A percentile compares a stretch with the other conserved stretches of the same genome.
phyloP scores from a whole-genome alignment of 106 monocot genomes.

The Dendrobium catenatum region DNA sequence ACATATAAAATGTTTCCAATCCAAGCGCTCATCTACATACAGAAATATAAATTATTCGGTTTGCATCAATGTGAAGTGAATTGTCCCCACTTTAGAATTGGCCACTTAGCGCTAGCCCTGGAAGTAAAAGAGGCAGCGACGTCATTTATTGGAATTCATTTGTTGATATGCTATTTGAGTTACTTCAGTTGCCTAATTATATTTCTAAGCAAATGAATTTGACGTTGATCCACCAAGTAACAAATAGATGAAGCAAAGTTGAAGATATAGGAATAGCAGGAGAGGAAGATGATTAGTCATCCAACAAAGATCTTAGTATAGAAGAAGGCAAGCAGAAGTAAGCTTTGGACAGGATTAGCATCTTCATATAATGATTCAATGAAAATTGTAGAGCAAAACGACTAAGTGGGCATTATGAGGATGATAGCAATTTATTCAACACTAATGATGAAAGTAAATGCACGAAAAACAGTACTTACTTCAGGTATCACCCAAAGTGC shows the following conservation, averaged over 20 bases:
- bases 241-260: neutral
- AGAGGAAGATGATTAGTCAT: neutral
- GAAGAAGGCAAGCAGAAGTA: neutral
- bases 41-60: neutral
- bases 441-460: neutral
- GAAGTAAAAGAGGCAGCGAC: neutral
- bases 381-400: neutral
- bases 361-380: neutral
- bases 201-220: neutral
- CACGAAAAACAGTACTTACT: slow-evolving; percentile 40
- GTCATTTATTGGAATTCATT: neutral
- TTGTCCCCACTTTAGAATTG: neutral
- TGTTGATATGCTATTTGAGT: neutral
- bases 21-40: neutral
- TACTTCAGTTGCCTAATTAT: slow-evolving; percentile 3
- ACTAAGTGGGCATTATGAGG: neutral
- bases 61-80: neutral
- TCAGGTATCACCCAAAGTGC: slow-evolving; percentile 85
- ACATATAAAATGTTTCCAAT: neutral
- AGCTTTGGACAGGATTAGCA: neutral
- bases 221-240: neutral
- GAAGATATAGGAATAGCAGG: neutral
- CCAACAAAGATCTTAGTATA: neutral
- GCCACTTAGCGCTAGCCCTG: neutral
- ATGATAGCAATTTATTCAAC: neutral